These are phyloP conservation scores for Cocos nucifera DNA, from an alignment of 176 grass and related monocot genomes.

Conservation along the genomic window DNA sequence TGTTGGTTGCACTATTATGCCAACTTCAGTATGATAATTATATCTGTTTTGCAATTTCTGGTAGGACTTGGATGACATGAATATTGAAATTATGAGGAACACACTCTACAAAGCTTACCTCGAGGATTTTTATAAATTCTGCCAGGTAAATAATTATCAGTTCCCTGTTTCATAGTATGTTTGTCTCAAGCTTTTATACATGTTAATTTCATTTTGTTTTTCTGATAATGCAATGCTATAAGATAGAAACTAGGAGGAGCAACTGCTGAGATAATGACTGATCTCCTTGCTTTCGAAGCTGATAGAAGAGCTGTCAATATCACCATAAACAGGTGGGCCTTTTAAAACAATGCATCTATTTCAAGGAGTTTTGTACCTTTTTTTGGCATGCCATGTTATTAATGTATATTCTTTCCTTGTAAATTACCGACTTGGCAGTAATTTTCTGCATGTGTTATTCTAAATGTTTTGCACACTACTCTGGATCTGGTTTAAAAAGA, in stretches of 20 bases:
- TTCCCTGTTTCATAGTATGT: too few relatives aligned
- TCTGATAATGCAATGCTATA: slow-evolving; percentile 9
- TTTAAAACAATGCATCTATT: neutral
- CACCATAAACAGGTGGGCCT: slow-evolving; percentile 73
- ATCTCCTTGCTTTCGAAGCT: slow-evolving; percentile 97
- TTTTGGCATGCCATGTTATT: neutral
- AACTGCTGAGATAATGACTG: slow-evolving; percentile 93
- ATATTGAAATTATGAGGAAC: slow-evolving; percentile 99
- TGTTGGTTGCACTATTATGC: too few relatives aligned
- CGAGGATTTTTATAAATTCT: slow-evolving; percentile 94
- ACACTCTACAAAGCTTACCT: slow-evolving; percentile 99
- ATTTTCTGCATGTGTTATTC: too few relatives aligned
- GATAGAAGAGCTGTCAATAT: slow-evolving; percentile 98
- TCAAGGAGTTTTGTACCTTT: neutral
- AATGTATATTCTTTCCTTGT: too few relatives aligned
- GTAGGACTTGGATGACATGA: slow-evolving; percentile 99
- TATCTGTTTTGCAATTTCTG: slow-evolving; percentile 13
- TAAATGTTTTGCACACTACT: too few relatives aligned
- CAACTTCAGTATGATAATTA: too few relatives aligned
- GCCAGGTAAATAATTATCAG: slow-evolving; percentile 34
- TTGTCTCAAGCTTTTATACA: too few relatives aligned
- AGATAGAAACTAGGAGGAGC: slow-evolving; percentile 91
- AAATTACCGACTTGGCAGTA: too few relatives aligned
- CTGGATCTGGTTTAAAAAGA: too few relatives aligned
- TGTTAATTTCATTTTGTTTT: neutral